Percentiles rank a stretch among this genome's conserved stretches.
These are phyloP conservation scores for Ceratocystis albifundus DNA, from an alignment of 2,329 filamentous ascomycete species.

Conservation along the genomic window DNA sequence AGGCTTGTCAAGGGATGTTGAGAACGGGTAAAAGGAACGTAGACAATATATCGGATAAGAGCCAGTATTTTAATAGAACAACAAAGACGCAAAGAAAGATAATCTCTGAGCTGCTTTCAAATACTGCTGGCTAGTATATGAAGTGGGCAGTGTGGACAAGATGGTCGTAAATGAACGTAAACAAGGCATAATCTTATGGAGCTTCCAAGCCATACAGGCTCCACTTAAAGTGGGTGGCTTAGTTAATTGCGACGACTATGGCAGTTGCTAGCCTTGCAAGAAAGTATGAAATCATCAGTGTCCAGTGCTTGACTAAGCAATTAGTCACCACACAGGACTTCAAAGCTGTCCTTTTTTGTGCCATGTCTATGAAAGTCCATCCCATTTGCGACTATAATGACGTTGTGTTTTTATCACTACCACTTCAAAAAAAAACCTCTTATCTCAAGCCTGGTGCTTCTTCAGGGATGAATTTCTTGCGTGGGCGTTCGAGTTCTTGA, in stretches of 20 bases:
- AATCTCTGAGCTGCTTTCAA: not conserved
- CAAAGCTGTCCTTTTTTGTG: slow-evolving; percentile 9
- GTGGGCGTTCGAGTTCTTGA: not conserved
- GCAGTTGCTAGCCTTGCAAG: slow-evolving; percentile 3
- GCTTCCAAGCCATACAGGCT: not conserved
- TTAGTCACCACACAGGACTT: slow-evolving; percentile 2
- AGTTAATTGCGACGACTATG: not conserved
- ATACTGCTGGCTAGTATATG: not conserved
- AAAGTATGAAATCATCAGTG: no score
- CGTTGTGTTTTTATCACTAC: not conserved
- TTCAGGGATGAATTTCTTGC: not conserved
- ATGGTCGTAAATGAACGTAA: not conserved
- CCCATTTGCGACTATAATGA: not conserved
- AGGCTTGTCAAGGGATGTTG: not conserved
- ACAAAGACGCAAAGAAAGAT: not conserved
- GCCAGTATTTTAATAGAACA: not conserved
- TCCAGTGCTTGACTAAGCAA: not conserved
- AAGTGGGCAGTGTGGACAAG: not conserved
- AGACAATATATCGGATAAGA: not conserved
- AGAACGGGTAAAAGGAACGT: not conserved
- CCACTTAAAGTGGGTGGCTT: slow-evolving; percentile 10
- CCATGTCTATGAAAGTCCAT: not conserved
- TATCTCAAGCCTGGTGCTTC: not conserved
- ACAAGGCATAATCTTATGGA: slow-evolving; percentile 6
- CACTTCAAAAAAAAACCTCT: not conserved